These are phyloP conservation scores for Aureobasidium sp. DNA, from an alignment of 2,329 filamentous ascomycete genomes.

Conservation along the genomic window DNA sequence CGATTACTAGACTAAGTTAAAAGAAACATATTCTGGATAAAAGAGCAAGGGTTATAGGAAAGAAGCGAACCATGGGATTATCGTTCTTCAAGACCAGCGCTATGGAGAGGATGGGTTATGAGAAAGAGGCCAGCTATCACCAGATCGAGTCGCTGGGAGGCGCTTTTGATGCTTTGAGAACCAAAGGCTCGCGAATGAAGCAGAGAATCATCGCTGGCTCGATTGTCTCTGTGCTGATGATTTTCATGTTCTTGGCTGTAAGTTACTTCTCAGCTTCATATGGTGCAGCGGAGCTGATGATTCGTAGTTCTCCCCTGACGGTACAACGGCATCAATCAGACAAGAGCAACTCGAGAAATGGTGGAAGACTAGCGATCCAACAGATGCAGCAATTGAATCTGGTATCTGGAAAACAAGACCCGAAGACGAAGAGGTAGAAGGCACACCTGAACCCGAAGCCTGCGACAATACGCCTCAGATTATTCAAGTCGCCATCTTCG, in stretches of 20 bases:
- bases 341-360: slow-evolving; percentile 7
- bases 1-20: no score
- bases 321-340: not conserved
- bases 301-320: not conserved
- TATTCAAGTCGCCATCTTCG: slow-evolving; percentile 32
- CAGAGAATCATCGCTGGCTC: slow-evolving; percentile 6
- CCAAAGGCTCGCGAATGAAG: not conserved
- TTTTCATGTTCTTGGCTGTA: not conserved
- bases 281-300: no score
- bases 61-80: not conserved
- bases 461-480: not conserved
- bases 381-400: not conserved
- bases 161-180: not conserved
- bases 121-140: not conserved
- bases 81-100: not conserved
- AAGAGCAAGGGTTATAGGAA: not conserved
- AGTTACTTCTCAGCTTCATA: slow-evolving; percentile 1
- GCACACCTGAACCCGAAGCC: not conserved
- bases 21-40: not conserved
- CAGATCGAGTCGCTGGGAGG: not conserved
- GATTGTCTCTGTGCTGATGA: not conserved
- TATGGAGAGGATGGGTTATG: not conserved
- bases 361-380: not conserved
- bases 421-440: not conserved
- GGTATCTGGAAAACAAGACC: not conserved